These are phyloP conservation scores for Excoecaria agallocha DNA, from an alignment of 345 rosid species.

Conservation along the genomic window DNA sequence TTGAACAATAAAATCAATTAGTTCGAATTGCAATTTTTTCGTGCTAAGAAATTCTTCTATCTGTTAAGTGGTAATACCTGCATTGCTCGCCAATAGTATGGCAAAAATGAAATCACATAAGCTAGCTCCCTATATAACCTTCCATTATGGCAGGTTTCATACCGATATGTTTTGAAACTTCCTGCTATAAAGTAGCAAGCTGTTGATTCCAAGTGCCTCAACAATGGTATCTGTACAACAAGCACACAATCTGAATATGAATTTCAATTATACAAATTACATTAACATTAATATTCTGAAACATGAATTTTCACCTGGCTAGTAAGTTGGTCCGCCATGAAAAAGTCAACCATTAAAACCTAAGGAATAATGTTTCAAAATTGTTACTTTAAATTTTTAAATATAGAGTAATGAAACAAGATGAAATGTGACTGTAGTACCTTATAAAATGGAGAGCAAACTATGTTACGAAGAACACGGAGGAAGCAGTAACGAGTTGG, in stretches of 20 bases:
- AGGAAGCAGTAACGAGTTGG: conserved; percentile 83
- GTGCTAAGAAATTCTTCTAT: background rate
- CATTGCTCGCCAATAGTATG: conserved; percentile 96
- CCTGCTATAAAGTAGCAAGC: conserved; percentile 80
- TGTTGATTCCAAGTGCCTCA: conserved; percentile 82
- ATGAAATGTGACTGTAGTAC: too few species aligned
- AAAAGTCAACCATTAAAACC: conserved; percentile 86
- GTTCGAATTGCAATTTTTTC: background rate
- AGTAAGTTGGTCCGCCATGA: conserved; percentile 98
- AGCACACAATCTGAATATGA: background rate
- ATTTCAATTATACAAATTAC: too few species aligned
- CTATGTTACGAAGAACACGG: conserved; percentile 66
- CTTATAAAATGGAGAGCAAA: conserved; percentile 85
- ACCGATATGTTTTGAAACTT: conserved; percentile 61
- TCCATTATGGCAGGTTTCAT: conserved; percentile 65
- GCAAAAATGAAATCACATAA: conserved; percentile 77
- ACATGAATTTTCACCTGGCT: conserved; percentile 69
- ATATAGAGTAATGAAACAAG: too few species aligned
- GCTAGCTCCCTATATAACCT: conserved; percentile 64
- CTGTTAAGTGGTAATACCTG: conserved; percentile 45
- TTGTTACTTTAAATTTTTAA: too few species aligned
- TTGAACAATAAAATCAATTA: background rate
- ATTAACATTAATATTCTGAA: too few species aligned
- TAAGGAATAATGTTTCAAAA: too few species aligned
- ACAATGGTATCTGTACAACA: conserved; percentile 60